phyloP scores from a whole-genome alignment of 2,329 filamentous ascomycete species.

The Diplocarpon rosae region DNA sequence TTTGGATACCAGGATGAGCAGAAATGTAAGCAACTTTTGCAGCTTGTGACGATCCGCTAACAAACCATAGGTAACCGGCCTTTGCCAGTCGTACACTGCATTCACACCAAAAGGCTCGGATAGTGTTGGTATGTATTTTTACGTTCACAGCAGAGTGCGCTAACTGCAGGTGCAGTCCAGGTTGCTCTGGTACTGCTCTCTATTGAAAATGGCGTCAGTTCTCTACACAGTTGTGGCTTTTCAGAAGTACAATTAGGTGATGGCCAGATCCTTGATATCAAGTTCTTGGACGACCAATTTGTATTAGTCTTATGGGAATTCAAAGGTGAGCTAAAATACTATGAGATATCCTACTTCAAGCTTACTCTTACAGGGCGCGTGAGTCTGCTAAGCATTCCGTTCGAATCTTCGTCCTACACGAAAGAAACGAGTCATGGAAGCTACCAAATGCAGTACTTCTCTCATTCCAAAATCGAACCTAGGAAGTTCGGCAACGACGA shows the following conservation, averaged over 20 bases:
- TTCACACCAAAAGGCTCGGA: slow-evolving; percentile 18
- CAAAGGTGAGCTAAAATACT: slow-evolving; percentile 15
- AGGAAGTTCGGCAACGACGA: slow-evolving; percentile 14
- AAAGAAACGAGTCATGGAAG: neutral
- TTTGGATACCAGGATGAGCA: slow-evolving; percentile 22
- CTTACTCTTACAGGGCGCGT: slow-evolving; percentile 8
- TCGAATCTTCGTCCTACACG: slow-evolving; percentile 4
- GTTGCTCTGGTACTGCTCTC: slow-evolving; percentile 19
- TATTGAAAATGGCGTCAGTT: slow-evolving; percentile 26
- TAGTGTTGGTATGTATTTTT: slow-evolving; percentile 15
- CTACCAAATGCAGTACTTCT: slow-evolving; percentile 4
- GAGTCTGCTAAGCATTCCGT: slow-evolving; percentile 20
- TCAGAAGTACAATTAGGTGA: slow-evolving; percentile 20
- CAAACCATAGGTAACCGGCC: slow-evolving; percentile 10
- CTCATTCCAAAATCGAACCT: neutral
- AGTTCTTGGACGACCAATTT: slow-evolving; percentile 20
- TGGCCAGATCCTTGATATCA: slow-evolving; percentile 25
- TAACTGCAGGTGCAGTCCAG: slow-evolving; percentile 19
- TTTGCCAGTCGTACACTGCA: slow-evolving; percentile 15
- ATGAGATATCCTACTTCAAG: neutral
- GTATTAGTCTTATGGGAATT: slow-evolving; percentile 24
- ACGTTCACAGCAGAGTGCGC: neutral
- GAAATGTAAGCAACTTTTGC: slow-evolving; percentile 10
- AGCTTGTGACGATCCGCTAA: neutral
- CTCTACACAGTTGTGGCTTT: slow-evolving; percentile 12